Evolutionary conservation across 495 filamentous ascomycete species (phyloP).

Genomic region (Aspergillus steynii): DNA sequence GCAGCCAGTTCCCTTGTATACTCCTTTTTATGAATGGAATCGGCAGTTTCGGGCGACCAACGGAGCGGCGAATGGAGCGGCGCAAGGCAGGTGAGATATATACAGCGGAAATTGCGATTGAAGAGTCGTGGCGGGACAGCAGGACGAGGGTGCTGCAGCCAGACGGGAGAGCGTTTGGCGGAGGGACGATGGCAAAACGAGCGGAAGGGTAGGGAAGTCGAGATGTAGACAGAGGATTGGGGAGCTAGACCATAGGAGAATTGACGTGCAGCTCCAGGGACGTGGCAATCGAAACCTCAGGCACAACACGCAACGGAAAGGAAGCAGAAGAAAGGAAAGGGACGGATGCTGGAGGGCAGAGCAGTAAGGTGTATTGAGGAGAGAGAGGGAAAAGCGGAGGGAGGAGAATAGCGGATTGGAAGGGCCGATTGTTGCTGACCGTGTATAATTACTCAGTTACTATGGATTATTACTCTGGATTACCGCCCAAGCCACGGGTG

Average conservation of each 20-base stretch:
- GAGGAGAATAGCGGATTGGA: too few species aligned
- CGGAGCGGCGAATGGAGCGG: neutral
- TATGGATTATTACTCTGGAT: slow-evolving; percentile 11
- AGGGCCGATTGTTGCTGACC: too few species aligned
- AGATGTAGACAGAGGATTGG: neutral
- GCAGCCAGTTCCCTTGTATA: slow-evolving; percentile 21
- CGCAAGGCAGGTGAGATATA: neutral
- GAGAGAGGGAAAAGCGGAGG: slow-evolving; percentile 7
- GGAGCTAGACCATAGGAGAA: slow-evolving; percentile 20
- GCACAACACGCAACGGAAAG: slow-evolving; percentile 5
- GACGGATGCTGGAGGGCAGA: slow-evolving; percentile 17
- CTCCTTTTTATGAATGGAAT: slow-evolving; percentile 2
- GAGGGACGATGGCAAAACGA: slow-evolving; percentile 18
- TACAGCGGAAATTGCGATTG: slow-evolving; percentile 4
- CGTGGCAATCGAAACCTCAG: slow-evolving; percentile 8
- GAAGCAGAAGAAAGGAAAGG: slow-evolving; percentile 19
- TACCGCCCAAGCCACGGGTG: neutral
- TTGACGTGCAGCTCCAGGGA: slow-evolving; percentile 10
- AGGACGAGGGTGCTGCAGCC: slow-evolving; percentile 1
- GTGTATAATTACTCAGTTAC: slow-evolving; percentile 1
- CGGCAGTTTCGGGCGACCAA: neutral
- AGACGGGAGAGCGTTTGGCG: neutral
- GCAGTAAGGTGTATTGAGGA: slow-evolving; percentile 5
- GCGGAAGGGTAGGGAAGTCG: slow-evolving; percentile 12
- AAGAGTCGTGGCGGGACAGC: slow-evolving; percentile 2